These are phyloP conservation scores for Paramecium biaurelia DNA, from an alignment of 73 alveolate species.

Conservation along the genomic window DNA sequence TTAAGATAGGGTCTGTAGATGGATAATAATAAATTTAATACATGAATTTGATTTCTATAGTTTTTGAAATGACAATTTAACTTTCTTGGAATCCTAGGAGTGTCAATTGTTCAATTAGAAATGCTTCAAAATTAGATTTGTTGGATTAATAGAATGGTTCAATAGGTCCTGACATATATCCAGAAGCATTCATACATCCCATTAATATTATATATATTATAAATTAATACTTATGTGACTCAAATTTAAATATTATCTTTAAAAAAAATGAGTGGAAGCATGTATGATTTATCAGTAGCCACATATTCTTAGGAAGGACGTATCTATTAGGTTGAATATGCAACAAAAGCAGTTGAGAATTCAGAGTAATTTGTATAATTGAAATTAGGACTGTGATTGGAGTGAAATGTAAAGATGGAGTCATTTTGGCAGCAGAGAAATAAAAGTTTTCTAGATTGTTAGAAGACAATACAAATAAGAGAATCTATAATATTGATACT, in stretches of 20 bases:
- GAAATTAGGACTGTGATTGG: conserved; percentile 83
- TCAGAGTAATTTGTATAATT: conserved; percentile 65
- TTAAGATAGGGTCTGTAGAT: neutral
- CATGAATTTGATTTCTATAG: neutral
- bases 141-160: neutral
- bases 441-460: conserved; percentile 77
- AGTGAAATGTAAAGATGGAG: conserved; percentile 90
- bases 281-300: conserved; percentile 81
- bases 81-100: neutral
- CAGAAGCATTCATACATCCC: neutral
- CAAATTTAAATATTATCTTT: conserved; percentile 5
- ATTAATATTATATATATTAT: neutral
- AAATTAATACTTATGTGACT: conserved; percentile 28
- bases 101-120: neutral
- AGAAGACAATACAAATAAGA: conserved; percentile 88
- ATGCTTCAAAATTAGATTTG: neutral
- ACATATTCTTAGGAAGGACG: conserved; percentile 91
- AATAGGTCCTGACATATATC: neutral
- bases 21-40: neutral
- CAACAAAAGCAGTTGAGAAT: conserved; percentile 90
- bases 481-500: conserved; percentile 76
- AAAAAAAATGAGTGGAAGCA: conserved; percentile 45
- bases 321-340: conserved; percentile 90
- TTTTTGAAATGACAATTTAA: neutral
- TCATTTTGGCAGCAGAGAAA: conserved; percentile 89